Evolutionary conservation across 169 alveolate species (phyloP), one percentile per base, ranked within the genome.

Genomic region (Plasmodium cynomolgi): DNA sequence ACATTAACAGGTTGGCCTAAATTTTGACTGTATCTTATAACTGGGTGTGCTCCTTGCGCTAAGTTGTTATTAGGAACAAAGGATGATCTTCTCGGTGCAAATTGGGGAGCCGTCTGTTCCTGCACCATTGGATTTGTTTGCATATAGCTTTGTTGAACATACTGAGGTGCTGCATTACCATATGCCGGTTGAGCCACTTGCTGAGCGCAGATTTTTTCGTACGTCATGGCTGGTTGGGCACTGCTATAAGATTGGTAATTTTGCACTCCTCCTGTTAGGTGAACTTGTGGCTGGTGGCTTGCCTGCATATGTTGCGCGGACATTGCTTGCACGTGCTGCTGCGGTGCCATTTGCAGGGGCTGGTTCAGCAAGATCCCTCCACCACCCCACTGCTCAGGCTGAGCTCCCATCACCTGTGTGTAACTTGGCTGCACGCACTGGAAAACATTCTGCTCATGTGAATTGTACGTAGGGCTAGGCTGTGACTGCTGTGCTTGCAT

Each of bases 11-110:
- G 41, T 39, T 84, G 81, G n/a, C 54, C 41, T n/a, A 72, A n/a
- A 34, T 41, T 33, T 7, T n/a, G 62, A 37, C 9, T 54, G 44
- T 83, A 34, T 72, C 31, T 26, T 5, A 29, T 77, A 17, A 85
- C 23, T 74, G 56, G 50, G 1, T 74, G 71, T 33, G 41, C 31
- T 11, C 68, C 29, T 47, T 85, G 79, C 15, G 9, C 15, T 9
- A 54, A 50, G 20, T 34, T 72, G 82, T 88, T 88, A 80, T 79
- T 88, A 56, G 90, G 93, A 47, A 75, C 26, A 20, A 68, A 6
- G 54, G 84, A 50, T 85, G 85, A 54, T 29, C 33, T 44, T 77
- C 72, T 81, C 33, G 84, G 77, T 37, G 50, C 1, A 58, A 58
- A 31, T 17, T 62, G 80, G 44, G 81, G 62, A 39, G 39, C 5